Percentiles rank a stretch among this genome's conserved stretches.
phyloP scores from a whole-genome alignment of 2,329 filamentous ascomycete species.

The Monosporascus sp. region DNA sequence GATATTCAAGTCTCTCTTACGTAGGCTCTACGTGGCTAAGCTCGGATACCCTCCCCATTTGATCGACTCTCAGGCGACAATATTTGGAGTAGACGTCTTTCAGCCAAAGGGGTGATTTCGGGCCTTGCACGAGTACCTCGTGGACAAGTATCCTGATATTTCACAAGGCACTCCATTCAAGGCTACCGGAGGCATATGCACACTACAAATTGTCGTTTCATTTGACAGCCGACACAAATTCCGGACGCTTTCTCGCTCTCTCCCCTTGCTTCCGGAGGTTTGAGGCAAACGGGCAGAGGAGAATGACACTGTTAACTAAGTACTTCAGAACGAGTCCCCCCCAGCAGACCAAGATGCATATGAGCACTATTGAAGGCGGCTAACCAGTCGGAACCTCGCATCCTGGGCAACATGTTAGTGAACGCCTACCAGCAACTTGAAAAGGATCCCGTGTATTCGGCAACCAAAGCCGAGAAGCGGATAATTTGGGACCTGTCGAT shows the following conservation, averaged over 20 bases:
- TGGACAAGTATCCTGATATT: constrained; percentile 52
- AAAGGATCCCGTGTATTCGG: constrained; percentile 45
- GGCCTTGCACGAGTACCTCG: constrained; percentile 65
- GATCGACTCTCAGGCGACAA: constrained; percentile 32
- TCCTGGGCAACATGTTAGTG: constrained; percentile 53
- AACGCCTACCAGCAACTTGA: constrained; percentile 67
- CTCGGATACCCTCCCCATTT: constrained; percentile 64
- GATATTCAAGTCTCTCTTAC: constrained; percentile 64
- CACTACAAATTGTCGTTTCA: constrained; percentile 59
- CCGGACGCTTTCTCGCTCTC: constrained; percentile 54
- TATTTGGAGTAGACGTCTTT: constrained; percentile 56
- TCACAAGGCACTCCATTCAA: constrained; percentile 45
- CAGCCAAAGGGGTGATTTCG: constrained; percentile 60
- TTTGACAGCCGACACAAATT: constrained; percentile 62
- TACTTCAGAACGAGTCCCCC: constrained; percentile 41
- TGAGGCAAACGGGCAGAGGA: constrained; percentile 16
- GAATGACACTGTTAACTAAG: constrained; percentile 37
- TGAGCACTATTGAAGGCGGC: constrained; percentile 48
- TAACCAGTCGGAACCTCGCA: constrained; percentile 34
- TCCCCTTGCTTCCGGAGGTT: constrained; percentile 60
- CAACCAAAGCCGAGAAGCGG: constrained; percentile 49
- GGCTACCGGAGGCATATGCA: constrained; percentile 63
- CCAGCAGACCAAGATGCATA: constrained; percentile 43
- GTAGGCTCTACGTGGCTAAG: constrained; percentile 59
- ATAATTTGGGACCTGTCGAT: constrained; percentile 57